A percentile compares a stretch with the other conserved stretches of the same genome.
Conservation (phyloP, 495 filamentous ascomycete species). For the Aeminium ludgeri region DNA sequence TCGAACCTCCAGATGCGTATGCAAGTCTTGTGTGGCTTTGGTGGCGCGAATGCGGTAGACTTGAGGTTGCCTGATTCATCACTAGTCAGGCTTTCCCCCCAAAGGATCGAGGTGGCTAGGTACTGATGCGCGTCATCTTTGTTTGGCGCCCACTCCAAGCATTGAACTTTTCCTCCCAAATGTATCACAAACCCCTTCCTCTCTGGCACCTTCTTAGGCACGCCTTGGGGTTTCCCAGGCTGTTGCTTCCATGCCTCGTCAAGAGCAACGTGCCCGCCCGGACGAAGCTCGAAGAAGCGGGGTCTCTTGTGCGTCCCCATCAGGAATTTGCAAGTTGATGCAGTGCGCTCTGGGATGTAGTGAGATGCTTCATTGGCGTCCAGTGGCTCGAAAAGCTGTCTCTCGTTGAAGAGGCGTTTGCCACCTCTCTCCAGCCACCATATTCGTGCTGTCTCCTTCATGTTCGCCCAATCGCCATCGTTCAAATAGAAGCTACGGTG, state of each 20-base stretch:
- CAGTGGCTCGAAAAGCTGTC: slow-evolving; percentile 17
- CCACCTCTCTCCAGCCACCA: slow-evolving; percentile 36
- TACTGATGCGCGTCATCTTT: slow-evolving; percentile 36
- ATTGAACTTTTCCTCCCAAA: slow-evolving; percentile 34
- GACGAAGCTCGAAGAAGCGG: slow-evolving; percentile 25
- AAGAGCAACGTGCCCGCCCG: slow-evolving; percentile 29
- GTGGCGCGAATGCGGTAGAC: slow-evolving; percentile 32
- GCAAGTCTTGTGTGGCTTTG: slow-evolving; percentile 30
- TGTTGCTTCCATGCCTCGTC: slow-evolving; percentile 28
- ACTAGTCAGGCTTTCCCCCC: slow-evolving; percentile 1
- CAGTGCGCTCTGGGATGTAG: slow-evolving; percentile 29
- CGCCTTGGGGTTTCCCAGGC: background rate
- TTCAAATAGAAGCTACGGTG: slow-evolving; percentile 30
- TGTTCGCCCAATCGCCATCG: slow-evolving; percentile 27
- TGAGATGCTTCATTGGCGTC: slow-evolving; percentile 15
- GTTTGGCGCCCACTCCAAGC: slow-evolving; percentile 42
- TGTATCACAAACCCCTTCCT: slow-evolving; percentile 43
- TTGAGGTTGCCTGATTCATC: slow-evolving; percentile 15
- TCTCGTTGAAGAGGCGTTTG: slow-evolving; percentile 24
- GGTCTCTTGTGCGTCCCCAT: slow-evolving; percentile 35
- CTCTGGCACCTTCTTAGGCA: slow-evolving; percentile 4
- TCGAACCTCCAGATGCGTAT: slow-evolving; percentile 46
- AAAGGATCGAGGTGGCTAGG: slow-evolving; percentile 33
- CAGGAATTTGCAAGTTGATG: slow-evolving; percentile 29
- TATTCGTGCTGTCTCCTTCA: slow-evolving; percentile 34